A percentile compares a stretch with the other conserved stretches of the same genome.
These are phyloP conservation scores for Microbotryomycetes sp. DNA, from an alignment of 1,284 basidiomycete genomes.

Conservation along the genomic window DNA sequence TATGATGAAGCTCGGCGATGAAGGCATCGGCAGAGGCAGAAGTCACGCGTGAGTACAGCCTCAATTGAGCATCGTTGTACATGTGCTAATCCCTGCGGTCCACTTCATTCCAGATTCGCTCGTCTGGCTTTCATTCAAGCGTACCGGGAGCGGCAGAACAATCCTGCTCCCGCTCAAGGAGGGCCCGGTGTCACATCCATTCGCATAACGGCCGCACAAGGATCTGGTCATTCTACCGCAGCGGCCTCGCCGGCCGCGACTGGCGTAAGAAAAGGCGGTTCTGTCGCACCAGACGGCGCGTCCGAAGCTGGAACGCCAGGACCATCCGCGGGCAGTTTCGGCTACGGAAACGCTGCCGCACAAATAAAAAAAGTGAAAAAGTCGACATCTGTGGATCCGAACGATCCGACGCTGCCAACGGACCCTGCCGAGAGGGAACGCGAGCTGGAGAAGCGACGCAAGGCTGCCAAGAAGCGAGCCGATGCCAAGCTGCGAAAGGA, in stretches of 20 bases:
- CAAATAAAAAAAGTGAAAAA: conserved; percentile 19
- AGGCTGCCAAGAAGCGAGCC: not conserved
- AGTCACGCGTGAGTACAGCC: conserved; percentile 23
- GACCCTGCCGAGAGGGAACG: conserved; percentile 8
- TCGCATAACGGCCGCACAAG: conserved; percentile 7
- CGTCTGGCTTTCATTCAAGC: conserved; percentile 34
- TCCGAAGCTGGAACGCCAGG: conserved; percentile 14
- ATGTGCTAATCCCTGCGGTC: too few species aligned
- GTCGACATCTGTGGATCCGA: not conserved
- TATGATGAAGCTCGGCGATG: conserved; percentile 29
- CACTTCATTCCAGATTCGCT: conserved; percentile 21
- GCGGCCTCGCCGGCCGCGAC: conserved; percentile 11
- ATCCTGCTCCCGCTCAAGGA: conserved; percentile 1
- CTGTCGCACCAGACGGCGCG: conserved; percentile 6
- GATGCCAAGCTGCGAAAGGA: conserved; percentile 11
- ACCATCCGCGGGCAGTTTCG: not conserved
- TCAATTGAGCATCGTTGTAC: too few species aligned
- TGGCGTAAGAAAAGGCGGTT: not conserved
- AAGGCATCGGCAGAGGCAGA: conserved; percentile 21
- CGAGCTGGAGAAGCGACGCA: not conserved
- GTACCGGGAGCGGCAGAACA: conserved; percentile 31
- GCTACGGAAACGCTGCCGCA: not conserved
- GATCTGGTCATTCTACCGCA: not conserved
- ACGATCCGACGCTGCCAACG: conserved; percentile 1
- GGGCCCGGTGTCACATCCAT: conserved; percentile 23